Evolutionary conservation across 192 early-diverging fungal genomes (phyloP), one percentile per base, ranked within the genome.

Genomic region (Gigaspora rosea): DNA sequence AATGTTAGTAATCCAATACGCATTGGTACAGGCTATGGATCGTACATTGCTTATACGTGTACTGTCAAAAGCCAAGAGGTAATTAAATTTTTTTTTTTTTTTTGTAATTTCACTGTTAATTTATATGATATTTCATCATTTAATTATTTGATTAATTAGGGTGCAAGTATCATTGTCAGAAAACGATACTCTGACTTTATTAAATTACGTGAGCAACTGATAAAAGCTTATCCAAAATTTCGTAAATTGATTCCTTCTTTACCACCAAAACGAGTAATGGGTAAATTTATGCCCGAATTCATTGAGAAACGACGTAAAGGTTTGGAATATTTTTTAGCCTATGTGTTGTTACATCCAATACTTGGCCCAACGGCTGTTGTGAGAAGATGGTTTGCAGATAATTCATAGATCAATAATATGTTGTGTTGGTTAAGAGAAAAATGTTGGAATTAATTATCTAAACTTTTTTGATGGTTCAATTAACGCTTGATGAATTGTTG

Each of bases 161-260:
- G 78, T 3, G 75, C 79, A 18, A 67, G 75, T 1, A 81, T 85
- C 33, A 76, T 68, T 12, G 79, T 82, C 1, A 57, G 78, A 18
- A 85, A 85, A 57, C 73, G 82, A 15, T 85, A 85, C 51, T 84
- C 82, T 13, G 84, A 85, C 70, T 85, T 85, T 70, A 74, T 85
- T 16, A 73, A 78, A 9, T 35, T 85, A 54, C 57, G 80, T 47
- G 56, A 78, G 10, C 74, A 76, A 20, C 58, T 85, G 13, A 9
- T 82, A 0, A 71, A 80, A 47, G 72, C 78, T 2, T 80, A 82
- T 61, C 84, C 82, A 46, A 46, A 67, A n/a, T 56, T 79, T 20
- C 81, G 79, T 22, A 83, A 71, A 56, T 69, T 73, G 41, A 73
- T 85, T 56, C 84, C 84, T 50, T 80, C 80, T 35, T 59, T 85